Evolutionary conservation across 768 basidiomycete species (phyloP), one percentile per base, ranked within the genome.

Genomic region (Mycena galericulata): DNA sequence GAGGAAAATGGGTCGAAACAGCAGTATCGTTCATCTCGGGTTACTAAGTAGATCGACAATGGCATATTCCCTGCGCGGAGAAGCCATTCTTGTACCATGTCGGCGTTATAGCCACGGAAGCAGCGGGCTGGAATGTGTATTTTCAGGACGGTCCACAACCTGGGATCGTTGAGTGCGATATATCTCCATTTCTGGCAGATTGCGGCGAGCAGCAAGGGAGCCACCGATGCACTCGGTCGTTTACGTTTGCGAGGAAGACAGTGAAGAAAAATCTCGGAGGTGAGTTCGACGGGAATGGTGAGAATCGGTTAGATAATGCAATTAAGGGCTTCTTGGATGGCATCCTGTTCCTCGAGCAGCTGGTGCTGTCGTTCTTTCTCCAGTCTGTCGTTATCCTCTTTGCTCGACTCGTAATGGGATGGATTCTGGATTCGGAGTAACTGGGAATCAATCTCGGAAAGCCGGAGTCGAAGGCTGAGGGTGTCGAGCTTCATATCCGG

Each of bases 401-500:
- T 36, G 8, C 8, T 14, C 14, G 8, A 14, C 34, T 14, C 6
- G 8, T 6, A 12, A 26, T 46, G 49, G 49, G 6, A 11, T 10
- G 30, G 29, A 22, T 26, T 29, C 22, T 57, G 46, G 10, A 50
- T 24, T 14, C 50, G 15, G 10, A 34, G n/a, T 0, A 65, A 10
- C n/a, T 57, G 46, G 0, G 45, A 24, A 14, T 65, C 55, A 18
- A 65, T 32, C 0, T 57, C 46, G 20, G 55, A 38, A 17, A 65
- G 55, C 0, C 63, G 63, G 1, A 29, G 38, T 22, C 55, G 63
- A 4, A 57, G 36, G 27, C 26, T n/a, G 7, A 26, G 1, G 47
- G 57, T 65, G 36, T 30, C 12, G 46, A 30, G 63, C 36, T 57
- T 65, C 55, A 65, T 65, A n/a, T n/a, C n/a, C n/a, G n/a, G n/a